Percentiles rank a stretch among this genome's conserved stretches.
These are phyloP conservation scores for Cicer bijugum DNA, from an alignment of 306 rosid genomes.

Conservation along the genomic window DNA sequence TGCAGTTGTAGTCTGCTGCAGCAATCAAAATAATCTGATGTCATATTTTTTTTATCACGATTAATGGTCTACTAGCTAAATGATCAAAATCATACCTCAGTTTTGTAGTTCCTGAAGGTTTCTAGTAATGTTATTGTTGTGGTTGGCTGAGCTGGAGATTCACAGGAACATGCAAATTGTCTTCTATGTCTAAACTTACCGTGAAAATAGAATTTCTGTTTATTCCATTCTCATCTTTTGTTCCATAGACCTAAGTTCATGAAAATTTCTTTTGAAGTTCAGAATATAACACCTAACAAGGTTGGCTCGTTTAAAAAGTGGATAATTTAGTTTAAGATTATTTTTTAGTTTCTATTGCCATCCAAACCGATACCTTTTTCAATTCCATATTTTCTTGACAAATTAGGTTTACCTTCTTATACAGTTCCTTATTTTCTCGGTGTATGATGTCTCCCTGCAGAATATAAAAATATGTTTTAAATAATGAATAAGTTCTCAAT, in stretches of 20 bases:
- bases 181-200: slow-evolving; percentile 57
- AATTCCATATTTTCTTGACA: slow-evolving; percentile 71
- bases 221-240: slow-evolving; percentile 57
- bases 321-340: slow-evolving; percentile 28
- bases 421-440: slow-evolving; percentile 74
- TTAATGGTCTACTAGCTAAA: slow-evolving; percentile 36
- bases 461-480: slow-evolving; percentile 36
- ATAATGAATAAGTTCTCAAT: slow-evolving; percentile 33
- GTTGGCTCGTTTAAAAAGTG: slow-evolving; percentile 26
- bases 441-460: slow-evolving; percentile 80
- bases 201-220: slow-evolving; percentile 53
- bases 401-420: slow-evolving; percentile 73
- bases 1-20: slow-evolving; percentile 73
- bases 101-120: slow-evolving; percentile 56
- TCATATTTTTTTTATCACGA: slow-evolving; percentile 46
- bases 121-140: slow-evolving; percentile 55
- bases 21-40: slow-evolving; percentile 49
- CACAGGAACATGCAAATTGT: slow-evolving; percentile 66
- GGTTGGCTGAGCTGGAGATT: slow-evolving; percentile 91
- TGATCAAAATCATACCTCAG: slow-evolving; percentile 63
- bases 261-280: slow-evolving; percentile 47
- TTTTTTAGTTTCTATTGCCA: slow-evolving; percentile 42
- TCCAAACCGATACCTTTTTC: slow-evolving; percentile 52
- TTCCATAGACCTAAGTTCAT: slow-evolving; percentile 73
- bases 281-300: slow-evolving; percentile 45